phyloP scores from a whole-genome alignment of 2,329 filamentous ascomycete species.

The Aspergillus versicolor region DNA sequence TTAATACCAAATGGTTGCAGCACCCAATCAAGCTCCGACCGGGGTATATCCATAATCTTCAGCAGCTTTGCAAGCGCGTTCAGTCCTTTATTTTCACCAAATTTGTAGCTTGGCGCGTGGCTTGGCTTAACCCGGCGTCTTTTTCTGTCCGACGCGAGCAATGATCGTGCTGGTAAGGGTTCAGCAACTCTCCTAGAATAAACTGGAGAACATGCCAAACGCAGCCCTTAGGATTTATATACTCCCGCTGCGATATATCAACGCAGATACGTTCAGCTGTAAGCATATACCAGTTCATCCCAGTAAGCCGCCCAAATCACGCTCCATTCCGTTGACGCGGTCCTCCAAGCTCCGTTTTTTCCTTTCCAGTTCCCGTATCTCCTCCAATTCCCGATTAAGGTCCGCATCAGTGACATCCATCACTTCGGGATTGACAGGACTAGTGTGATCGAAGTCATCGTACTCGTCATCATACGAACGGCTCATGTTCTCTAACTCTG shows the following conservation, averaged over 20 bases:
- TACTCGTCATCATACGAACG: conserved; percentile 55
- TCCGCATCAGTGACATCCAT: conserved; percentile 43
- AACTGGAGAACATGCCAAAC: not conserved
- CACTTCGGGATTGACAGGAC: conserved; percentile 21
- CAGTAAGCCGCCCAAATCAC: conserved; percentile 63
- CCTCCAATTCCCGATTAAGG: conserved; percentile 48
- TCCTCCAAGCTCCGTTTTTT: conserved; percentile 64
- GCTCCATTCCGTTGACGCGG: conserved; percentile 66
- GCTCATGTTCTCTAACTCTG: conserved; percentile 72
- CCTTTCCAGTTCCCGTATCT: conserved; percentile 61
- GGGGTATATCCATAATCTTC: not conserved
- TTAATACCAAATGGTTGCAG: not conserved
- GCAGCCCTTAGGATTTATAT: not conserved
- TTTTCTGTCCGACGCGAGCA: not conserved
- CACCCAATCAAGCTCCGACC: not conserved
- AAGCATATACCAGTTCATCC: conserved; percentile 38
- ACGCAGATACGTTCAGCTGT: not conserved
- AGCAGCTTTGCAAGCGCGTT: not conserved
- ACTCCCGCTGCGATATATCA: not conserved
- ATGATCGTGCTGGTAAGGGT: not conserved
- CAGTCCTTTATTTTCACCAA: not conserved
- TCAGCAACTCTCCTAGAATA: no score
- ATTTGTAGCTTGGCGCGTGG: not conserved
- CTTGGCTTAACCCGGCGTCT: not conserved
- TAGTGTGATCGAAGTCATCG: conserved; percentile 52